Evolutionary conservation across 1,284 basidiomycete genomes (phyloP).

Genomic region (Ustilago hordei): DNA sequence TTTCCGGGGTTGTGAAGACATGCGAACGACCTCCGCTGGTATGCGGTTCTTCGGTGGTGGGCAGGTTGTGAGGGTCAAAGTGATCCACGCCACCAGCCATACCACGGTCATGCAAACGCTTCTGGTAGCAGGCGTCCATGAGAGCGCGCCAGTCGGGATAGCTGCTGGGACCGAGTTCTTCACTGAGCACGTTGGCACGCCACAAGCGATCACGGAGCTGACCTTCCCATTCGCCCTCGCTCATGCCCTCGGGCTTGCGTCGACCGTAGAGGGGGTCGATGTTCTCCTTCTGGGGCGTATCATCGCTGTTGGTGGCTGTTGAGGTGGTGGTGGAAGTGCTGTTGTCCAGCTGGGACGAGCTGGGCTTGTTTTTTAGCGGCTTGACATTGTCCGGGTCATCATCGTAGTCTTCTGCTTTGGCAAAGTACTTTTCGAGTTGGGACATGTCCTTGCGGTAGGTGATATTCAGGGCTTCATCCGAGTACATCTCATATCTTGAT

Average conservation of each 20-base stretch:
- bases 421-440: conserved; percentile 51
- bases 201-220: conserved; percentile 61
- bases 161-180: conserved; percentile 59
- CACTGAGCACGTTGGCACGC: conserved; percentile 61
- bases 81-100: conserved; percentile 62
- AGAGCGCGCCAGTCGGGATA: conserved; percentile 68
- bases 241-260: conserved; percentile 57
- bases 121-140: conserved; percentile 67
- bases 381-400: conserved; percentile 67
- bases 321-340: conserved; percentile 13
- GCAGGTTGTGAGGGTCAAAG: conserved; percentile 49
- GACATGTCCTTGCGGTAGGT: conserved; percentile 64
- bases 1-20: conserved; percentile 62
- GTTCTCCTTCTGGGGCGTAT: conserved; percentile 36
- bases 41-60: conserved; percentile 45
- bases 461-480: conserved; percentile 68
- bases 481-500: conserved; percentile 67
- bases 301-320: conserved; percentile 7
- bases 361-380: conserved; percentile 45
- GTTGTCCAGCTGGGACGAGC: conserved; percentile 11
- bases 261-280: conserved; percentile 64
- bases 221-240: conserved; percentile 64
- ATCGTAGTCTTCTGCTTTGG: conserved; percentile 62
- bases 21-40: conserved; percentile 32
- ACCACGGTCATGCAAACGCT: conserved; percentile 63